Percentiles rank a stretch among this genome's conserved stretches.
Evolutionary conservation across 1,284 basidiomycete genomes (phyloP).

Genomic region (Moesziomyces aphidis): DNA sequence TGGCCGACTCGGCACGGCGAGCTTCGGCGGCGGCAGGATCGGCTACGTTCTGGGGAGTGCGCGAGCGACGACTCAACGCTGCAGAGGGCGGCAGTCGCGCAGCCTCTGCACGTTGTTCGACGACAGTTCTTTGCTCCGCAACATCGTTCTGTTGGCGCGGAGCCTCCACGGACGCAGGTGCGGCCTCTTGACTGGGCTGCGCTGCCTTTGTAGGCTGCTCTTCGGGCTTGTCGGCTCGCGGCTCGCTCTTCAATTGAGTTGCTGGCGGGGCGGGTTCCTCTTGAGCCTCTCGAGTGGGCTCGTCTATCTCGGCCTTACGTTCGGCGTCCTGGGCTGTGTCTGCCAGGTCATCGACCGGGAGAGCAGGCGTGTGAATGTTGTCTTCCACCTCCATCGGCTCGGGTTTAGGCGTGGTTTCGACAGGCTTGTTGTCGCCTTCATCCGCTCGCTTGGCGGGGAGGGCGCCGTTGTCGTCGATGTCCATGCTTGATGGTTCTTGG

Average conservation of each 20-base stretch:
- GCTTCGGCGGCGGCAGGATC: neutral
- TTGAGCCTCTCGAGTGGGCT: neutral
- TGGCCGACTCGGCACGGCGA: conserved; percentile 2
- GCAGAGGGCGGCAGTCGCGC: too few relatives aligned
- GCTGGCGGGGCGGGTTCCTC: conserved; percentile 1
- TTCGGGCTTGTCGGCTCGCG: conserved; percentile 6
- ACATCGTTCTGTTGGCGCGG: neutral
- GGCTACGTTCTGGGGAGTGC: neutral
- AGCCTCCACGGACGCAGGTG: neutral
- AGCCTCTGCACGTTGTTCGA: neutral
- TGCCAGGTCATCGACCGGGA: conserved; percentile 19
- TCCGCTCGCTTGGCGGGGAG: neutral
- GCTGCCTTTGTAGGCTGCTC: conserved; percentile 2
- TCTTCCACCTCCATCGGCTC: conserved; percentile 36
- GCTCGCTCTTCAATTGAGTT: conserved; percentile 16
- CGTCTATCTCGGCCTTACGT: neutral
- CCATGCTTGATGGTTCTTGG: conserved; percentile 22
- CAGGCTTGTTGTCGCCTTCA: conserved; percentile 1
- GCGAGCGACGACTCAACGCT: neutral
- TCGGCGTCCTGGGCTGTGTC: neutral
- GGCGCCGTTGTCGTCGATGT: conserved; percentile 25
- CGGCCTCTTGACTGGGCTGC: neutral
- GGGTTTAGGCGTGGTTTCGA: conserved; percentile 2
- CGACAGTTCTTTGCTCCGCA: neutral
- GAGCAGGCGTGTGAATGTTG: conserved; percentile 27